Evolutionary conservation across 805 yeast species (phyloP).

Genomic region (Teunomyces stri): DNA sequence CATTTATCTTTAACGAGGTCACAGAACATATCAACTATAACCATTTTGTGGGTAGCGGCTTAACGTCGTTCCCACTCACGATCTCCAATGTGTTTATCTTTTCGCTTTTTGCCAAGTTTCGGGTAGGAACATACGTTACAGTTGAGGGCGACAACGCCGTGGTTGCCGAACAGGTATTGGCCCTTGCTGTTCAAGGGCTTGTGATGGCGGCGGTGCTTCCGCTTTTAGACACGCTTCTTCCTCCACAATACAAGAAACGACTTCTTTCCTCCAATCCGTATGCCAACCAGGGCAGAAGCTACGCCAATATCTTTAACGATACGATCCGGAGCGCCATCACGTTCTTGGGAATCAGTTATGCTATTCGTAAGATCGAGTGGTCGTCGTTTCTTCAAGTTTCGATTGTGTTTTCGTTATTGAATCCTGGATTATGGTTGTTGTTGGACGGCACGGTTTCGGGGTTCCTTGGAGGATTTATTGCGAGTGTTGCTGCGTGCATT

Average conservation of each 20-base stretch:
- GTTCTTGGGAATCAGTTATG: conserved; percentile 68
- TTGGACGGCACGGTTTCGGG: conserved; percentile 61
- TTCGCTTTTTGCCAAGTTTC: conserved; percentile 12
- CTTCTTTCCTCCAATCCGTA: conserved; percentile 40
- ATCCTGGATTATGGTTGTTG: conserved; percentile 64
- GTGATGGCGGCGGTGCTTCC: conserved; percentile 59
- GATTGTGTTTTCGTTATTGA: conserved; percentile 58
- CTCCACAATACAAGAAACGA: conserved; percentile 27
- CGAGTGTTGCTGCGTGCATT: conserved; percentile 30
- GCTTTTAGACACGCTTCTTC: conserved; percentile 32
- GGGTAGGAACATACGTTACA: conserved; percentile 8
- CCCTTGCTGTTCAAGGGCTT: conserved; percentile 51
- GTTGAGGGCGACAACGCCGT: conserved; percentile 2
- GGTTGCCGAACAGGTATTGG: conserved; percentile 17
- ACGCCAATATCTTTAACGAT: conserved; percentile 34
- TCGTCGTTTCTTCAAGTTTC: conserved; percentile 62
- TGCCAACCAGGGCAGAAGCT: conserved; percentile 21
- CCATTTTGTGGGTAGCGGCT: conserved; percentile 41
- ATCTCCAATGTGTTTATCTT: conserved; percentile 13
- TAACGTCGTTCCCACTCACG: conserved; percentile 22
- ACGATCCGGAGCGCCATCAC: conserved; percentile 50
- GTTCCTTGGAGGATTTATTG: conserved; percentile 37
- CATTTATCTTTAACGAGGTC: conserved; percentile 53
- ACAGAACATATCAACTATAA: conserved; percentile 51
- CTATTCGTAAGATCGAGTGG: conserved; percentile 71